Evolutionary conservation across 1,139 yeast species (phyloP).

Genomic region (Yamadazyma kanchanaburiensis): DNA sequence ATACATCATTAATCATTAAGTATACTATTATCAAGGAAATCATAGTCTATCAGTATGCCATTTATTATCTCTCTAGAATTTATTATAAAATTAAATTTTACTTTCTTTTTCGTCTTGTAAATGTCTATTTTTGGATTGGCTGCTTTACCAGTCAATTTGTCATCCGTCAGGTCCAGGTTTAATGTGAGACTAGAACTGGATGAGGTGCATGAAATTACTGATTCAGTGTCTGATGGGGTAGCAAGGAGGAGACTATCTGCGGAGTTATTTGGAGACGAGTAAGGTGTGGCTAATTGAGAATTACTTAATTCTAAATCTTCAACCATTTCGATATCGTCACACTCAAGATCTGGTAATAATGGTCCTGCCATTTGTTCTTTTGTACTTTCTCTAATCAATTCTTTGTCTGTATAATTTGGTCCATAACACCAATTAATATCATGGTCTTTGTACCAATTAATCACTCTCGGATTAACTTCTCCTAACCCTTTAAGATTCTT

Average conservation of each 20-base stretch:
- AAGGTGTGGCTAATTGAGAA: too few species aligned
- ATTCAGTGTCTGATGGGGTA: too few species aligned
- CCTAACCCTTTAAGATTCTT: slow-evolving; percentile 27
- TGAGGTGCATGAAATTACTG: not conserved
- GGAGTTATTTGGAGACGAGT: too few species aligned
- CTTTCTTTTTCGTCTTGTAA: slow-evolving; percentile 19
- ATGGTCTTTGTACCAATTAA: slow-evolving; percentile 44
- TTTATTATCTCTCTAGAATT: slow-evolving; percentile 42
- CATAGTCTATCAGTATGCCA: slow-evolving; percentile 42
- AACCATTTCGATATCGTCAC: not conserved
- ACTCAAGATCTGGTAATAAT: not conserved
- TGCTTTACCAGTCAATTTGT: too few species aligned
- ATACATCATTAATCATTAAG: slow-evolving; percentile 4
- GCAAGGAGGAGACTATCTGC: too few species aligned
- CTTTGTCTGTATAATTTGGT: slow-evolving; percentile 24
- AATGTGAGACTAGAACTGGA: not conserved
- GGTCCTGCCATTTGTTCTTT: slow-evolving; percentile 1
- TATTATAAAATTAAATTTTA: slow-evolving; percentile 39
- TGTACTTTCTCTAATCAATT: slow-evolving; percentile 2
- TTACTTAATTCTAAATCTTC: too few species aligned
- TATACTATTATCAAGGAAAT: slow-evolving; percentile 33
- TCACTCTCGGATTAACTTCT: slow-evolving; percentile 31
- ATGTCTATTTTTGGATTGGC: too few species aligned
- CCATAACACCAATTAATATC: slow-evolving; percentile 49
- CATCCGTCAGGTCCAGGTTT: not conserved